These are phyloP conservation scores for Orychophragmus violaceus DNA, from an alignment of 345 rosid genomes.

Conservation along the genomic window DNA sequence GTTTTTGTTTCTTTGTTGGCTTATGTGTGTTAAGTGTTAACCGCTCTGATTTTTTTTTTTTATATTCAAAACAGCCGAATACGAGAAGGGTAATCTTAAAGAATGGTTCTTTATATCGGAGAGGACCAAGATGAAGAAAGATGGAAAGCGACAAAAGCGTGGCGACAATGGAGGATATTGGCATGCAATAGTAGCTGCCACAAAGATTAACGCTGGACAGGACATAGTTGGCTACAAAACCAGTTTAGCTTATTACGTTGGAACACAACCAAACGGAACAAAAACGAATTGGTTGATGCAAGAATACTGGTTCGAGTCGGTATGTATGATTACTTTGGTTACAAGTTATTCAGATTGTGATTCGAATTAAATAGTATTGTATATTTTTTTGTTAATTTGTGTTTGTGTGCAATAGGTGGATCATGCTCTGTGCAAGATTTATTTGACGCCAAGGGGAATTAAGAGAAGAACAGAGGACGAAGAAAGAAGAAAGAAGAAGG, in stretches of 20 bases:
- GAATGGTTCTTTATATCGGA: conserved; percentile 9
- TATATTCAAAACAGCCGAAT: background rate
- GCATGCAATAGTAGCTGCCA: background rate
- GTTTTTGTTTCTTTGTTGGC: background rate
- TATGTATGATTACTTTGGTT: background rate
- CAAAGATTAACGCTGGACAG: no score
- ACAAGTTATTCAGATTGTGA: background rate
- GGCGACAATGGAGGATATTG: background rate
- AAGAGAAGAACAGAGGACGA: conserved; percentile 3
- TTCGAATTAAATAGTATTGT: no score
- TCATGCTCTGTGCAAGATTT: conserved; percentile 6
- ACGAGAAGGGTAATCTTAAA: conserved; percentile 2
- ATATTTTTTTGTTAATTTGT: no score
- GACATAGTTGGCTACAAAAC: no score
- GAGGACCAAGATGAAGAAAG: background rate
- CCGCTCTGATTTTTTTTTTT: background rate
- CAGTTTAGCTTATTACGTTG: no score
- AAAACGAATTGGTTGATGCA: background rate
- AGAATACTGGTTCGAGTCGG: background rate
- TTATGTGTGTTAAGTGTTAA: no score
- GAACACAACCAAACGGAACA: no score
- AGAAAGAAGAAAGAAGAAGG: background rate
- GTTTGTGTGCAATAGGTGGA: background rate
- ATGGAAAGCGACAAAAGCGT: background rate
- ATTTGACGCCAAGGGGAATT: background rate